Base-by-base conservation (phyloP, 805 yeast species). In the Priceomyces fermenticarens region DNA sequence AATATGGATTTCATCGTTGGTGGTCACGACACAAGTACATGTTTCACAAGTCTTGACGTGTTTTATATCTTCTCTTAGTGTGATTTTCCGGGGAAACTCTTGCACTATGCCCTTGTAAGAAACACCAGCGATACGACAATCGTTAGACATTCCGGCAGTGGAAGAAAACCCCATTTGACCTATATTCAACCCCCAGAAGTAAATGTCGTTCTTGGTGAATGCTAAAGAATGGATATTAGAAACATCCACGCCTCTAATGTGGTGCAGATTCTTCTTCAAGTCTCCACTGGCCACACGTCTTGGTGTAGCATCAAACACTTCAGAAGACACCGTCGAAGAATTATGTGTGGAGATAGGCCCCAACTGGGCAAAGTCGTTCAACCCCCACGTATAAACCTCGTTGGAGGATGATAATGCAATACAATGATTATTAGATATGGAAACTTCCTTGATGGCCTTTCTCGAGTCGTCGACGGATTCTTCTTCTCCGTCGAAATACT, bases 331-430 rank as follows among this genome's bases (percentile, higher is more conserved):
- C 20, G 48, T 39, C 15, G 49, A 42, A n/a, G 49, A 26, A 8
- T 40, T 36, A 5, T 51, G 34, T 2, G 52, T 30, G 5, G 62
- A 49, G 6, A 45, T 48, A 28, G 51, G 53, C 0, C 95, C 95
- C 15, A 87, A 59, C 55, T 86, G 95, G n/a, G 75, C 75, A 55
- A 60, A 73, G 12, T 72, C 67, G 52, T 87, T 87, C 45, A 79
- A 70, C 0, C 97, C 97, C 95, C 96, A 90, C 0, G 89, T 62
- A 46, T 70, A 84, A 1, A 88, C 65, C n/a, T 73, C 72, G 30
- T 80, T 80, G 11, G 60, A 49, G 0, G 63, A 52, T 0, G 84
- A 75, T 14, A 85, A 49, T 0, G 76, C 83, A 8, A 88, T 51
- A 0, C 87, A 67, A 54, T 87, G 96, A 51, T 85, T 84, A 49